phyloP scores from a whole-genome alignment of 1,139 yeast species.

The Nakaseomyces sp. region DNA sequence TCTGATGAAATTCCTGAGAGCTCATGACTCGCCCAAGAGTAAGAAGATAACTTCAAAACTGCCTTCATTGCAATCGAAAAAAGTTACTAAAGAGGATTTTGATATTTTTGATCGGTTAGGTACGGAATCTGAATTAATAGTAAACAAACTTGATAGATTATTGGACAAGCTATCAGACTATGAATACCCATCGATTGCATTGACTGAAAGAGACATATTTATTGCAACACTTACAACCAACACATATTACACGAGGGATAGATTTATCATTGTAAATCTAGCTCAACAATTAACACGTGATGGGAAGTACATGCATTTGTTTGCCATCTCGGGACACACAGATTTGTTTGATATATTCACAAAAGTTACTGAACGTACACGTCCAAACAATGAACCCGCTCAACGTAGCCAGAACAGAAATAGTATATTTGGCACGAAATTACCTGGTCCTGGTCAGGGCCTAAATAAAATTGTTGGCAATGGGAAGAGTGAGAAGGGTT shows the following conservation, averaged over 20 bases:
- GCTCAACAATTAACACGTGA: background rate
- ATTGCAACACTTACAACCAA: constrained; percentile 7
- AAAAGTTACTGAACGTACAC: background rate
- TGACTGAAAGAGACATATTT: constrained; percentile 14
- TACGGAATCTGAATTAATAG: constrained; percentile 22
- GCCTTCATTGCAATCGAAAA: constrained; percentile 6
- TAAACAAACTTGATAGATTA: constrained; percentile 21
- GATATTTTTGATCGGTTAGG: constrained; percentile 16
- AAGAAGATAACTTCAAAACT: constrained; percentile 13
- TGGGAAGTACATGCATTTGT: background rate
- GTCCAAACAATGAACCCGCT: background rate
- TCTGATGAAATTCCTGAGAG: constrained; percentile 17
- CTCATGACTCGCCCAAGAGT: constrained; percentile 2
- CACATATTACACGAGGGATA: constrained; percentile 1
- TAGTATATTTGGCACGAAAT: background rate
- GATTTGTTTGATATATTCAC: background rate
- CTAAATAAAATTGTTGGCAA: background rate
- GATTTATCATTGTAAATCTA: background rate
- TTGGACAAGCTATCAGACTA: constrained; percentile 21
- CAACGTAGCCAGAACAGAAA: background rate
- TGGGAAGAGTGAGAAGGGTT: background rate
- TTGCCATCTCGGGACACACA: background rate
- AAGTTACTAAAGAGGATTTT: constrained; percentile 7
- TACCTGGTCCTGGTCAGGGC: background rate
- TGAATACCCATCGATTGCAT: constrained; percentile 22